Evolutionary conservation across 148 eudicot species (phyloP).

Genomic region (Rhododendron molle): DNA sequence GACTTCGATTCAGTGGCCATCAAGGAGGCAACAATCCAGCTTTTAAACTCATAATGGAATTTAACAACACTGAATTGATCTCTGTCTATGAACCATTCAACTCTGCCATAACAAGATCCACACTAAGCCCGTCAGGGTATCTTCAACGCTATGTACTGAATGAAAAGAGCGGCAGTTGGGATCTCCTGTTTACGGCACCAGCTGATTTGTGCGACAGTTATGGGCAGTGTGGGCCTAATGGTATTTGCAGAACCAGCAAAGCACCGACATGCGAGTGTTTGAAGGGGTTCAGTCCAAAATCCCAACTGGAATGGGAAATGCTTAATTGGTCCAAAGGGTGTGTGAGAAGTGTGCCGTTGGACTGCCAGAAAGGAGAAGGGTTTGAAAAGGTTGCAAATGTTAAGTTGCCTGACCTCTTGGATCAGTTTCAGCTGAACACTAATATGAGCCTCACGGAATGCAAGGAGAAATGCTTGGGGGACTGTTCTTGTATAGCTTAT

Average conservation of each 20-base stretch:
- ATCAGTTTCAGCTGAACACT: neutral
- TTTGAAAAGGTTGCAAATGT: neutral
- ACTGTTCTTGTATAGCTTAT: slow-evolving; percentile 19
- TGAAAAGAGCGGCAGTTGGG: slow-evolving; percentile 15
- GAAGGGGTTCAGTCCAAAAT: slow-evolving; percentile 18
- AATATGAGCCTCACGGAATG: slow-evolving; percentile 10
- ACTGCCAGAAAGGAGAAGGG: slow-evolving; percentile 5
- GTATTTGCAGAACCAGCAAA: slow-evolving; percentile 12
- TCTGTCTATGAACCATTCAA: neutral
- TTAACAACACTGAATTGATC: neutral
- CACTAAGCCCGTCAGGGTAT: neutral
- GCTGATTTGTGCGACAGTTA: slow-evolving; percentile 19
- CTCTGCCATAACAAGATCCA: neutral
- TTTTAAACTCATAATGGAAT: neutral
- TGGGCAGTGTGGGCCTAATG: slow-evolving; percentile 19
- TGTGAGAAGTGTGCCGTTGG: slow-evolving; percentile 2
- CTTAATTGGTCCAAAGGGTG: slow-evolving; percentile 26
- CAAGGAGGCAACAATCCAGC: neutral
- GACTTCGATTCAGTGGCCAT: slow-evolving; percentile 12
- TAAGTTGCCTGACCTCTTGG: slow-evolving; percentile 11
- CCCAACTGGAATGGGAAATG: slow-evolving; percentile 12
- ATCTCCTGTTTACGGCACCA: neutral
- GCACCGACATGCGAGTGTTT: slow-evolving; percentile 20
- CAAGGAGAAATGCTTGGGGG: neutral
- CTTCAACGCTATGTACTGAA: neutral